These are phyloP conservation scores for Claviceps digitariae DNA, from an alignment of 2,329 filamentous ascomycete species.

Conservation along the genomic window DNA sequence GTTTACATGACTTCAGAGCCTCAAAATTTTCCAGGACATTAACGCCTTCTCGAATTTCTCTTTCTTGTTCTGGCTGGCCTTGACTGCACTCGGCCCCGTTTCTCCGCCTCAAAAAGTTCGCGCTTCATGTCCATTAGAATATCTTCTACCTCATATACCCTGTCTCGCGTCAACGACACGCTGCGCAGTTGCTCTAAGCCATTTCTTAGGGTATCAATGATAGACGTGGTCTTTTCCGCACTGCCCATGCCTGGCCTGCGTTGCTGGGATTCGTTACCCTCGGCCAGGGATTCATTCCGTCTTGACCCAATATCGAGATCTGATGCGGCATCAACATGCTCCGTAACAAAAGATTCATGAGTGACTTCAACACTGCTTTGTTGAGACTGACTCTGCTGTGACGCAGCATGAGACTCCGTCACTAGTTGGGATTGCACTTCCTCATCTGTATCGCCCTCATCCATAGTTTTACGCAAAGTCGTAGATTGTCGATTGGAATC, in stretches of 20 bases:
- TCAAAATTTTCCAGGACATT: not conserved
- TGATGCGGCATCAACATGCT: not conserved
- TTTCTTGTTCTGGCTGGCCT: conserved; percentile 11
- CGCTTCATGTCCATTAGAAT: conserved; percentile 66
- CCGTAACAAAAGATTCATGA: not conserved
- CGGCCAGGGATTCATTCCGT: not conserved
- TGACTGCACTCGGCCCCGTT: conserved; percentile 28
- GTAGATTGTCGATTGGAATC: conserved; percentile 5
- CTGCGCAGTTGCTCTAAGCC: conserved; percentile 43
- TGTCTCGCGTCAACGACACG: conserved; percentile 46
- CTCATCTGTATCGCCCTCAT: conserved; percentile 25
- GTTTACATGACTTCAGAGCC: not conserved
- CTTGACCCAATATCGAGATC: not conserved
- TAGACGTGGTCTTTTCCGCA: conserved; percentile 10
- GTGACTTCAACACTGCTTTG: conserved; percentile 2
- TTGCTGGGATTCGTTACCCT: conserved; percentile 3
- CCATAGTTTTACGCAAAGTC: conserved; percentile 5
- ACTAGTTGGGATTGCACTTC: conserved; percentile 28
- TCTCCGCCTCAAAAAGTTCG: conserved; percentile 58
- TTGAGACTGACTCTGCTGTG: conserved; percentile 17
- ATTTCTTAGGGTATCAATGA: conserved; percentile 20
- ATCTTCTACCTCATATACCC: conserved; percentile 62
- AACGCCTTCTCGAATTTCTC: conserved; percentile 6
- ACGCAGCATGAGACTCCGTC: conserved; percentile 26
- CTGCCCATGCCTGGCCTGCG: conserved; percentile 1